Conservation (phyloP, 2,329 filamentous ascomycete species). For the Purpureocillium takamizusanense region DNA sequence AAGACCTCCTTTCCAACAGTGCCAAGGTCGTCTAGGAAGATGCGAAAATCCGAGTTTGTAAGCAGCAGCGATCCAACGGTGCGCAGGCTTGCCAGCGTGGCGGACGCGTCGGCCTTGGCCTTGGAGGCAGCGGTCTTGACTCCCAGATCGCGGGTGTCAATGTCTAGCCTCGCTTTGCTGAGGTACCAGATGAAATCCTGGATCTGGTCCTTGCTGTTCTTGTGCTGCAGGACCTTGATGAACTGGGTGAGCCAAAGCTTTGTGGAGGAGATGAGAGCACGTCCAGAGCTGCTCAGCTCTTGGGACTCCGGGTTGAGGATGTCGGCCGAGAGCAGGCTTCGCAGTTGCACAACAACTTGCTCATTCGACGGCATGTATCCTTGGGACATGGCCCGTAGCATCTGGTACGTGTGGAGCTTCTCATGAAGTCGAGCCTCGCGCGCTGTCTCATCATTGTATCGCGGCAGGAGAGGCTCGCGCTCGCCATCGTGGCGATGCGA, state of each 20-base stretch:
- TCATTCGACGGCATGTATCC: constrained; percentile 92
- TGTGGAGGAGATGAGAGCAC: constrained; percentile 60
- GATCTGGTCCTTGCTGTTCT: constrained; percentile 77
- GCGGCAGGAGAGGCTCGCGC: constrained; percentile 70
- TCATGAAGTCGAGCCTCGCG: constrained; percentile 72
- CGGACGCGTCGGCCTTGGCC: constrained; percentile 22
- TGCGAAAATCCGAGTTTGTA: constrained; percentile 82
- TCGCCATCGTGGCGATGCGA: constrained; percentile 42
- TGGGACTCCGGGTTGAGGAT: constrained; percentile 59
- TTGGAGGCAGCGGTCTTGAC: constrained; percentile 18
- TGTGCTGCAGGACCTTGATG: constrained; percentile 72
- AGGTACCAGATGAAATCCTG: constrained; percentile 90
- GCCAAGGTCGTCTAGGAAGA: constrained; percentile 73
- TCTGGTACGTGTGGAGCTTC: constrained; percentile 90
- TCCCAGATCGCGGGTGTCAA: constrained; percentile 20
- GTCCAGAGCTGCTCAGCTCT: constrained; percentile 72
- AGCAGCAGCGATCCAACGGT: constrained; percentile 79
- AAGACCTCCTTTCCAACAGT: constrained; percentile 78
- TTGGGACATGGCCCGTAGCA: constrained; percentile 69
- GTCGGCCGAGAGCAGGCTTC: constrained; percentile 69
- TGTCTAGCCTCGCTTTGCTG: constrained; percentile 55
- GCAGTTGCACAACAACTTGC: constrained; percentile 70
- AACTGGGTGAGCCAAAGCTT: constrained; percentile 70
- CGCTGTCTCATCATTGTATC: constrained; percentile 72
- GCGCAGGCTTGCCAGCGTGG: constrained; percentile 66